A percentile compares a stretch with the other conserved stretches of the same genome.
phyloP scores from a whole-genome alignment of 148 eudicot species.

The Linanthus parryae region DNA sequence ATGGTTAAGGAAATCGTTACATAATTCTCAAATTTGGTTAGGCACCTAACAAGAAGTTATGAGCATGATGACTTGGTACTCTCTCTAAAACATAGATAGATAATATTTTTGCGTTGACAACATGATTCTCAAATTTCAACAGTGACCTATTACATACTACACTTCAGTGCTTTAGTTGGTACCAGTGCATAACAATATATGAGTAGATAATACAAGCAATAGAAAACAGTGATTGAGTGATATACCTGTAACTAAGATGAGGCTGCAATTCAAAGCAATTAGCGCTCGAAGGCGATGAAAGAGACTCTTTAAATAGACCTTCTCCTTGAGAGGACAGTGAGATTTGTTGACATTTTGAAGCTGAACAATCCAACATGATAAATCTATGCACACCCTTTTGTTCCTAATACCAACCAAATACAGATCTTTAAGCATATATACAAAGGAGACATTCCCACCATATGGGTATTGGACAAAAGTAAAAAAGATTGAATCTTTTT shows the following conservation, averaged over 20 bases:
- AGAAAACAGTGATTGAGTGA: neutral
- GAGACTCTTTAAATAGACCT: constrained; percentile 71
- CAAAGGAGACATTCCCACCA: neutral
- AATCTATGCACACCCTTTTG: constrained; percentile 92
- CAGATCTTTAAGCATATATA: neutral
- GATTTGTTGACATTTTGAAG: constrained; percentile 65
- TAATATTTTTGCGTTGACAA: too few relatives aligned
- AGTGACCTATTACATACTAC: too few relatives aligned
- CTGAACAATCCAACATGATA: constrained; percentile 98
- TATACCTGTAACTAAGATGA: constrained; percentile 76
- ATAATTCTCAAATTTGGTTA: too few relatives aligned
- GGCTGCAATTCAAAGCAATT: constrained; percentile 83
- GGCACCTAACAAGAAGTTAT: too few relatives aligned
- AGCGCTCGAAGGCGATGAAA: constrained; percentile 95
- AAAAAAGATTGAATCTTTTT: neutral
- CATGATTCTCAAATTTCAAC: too few relatives aligned
- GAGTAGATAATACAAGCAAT: too few relatives aligned
- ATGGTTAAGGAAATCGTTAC: too few relatives aligned
- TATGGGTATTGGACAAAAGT: neutral
- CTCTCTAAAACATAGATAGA: too few relatives aligned
- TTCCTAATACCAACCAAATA: constrained; percentile 38
- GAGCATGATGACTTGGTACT: too few relatives aligned
- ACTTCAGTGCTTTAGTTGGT: too few relatives aligned
- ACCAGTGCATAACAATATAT: too few relatives aligned
- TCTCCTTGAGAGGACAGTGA: constrained; percentile 65